Evolutionary conservation across 495 filamentous ascomycete genomes (phyloP).

Genomic region (Lepraria neglecta): DNA sequence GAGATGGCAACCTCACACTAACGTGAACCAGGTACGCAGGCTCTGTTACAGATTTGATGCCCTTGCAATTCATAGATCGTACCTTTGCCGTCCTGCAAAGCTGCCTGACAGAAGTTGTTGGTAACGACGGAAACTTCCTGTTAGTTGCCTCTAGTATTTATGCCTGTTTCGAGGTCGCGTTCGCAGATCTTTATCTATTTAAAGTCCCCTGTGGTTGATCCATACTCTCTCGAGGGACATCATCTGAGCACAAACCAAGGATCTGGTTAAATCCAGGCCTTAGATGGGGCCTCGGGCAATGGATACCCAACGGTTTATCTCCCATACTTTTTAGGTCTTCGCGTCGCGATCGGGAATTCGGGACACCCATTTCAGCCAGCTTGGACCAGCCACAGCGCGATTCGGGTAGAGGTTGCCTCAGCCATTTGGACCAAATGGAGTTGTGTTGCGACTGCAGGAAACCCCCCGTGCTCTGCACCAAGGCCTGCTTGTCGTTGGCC

Average conservation of each 20-base stretch:
- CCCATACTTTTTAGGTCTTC: not conserved
- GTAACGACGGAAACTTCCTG: not conserved
- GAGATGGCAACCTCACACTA: not conserved
- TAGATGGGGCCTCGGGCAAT: not conserved
- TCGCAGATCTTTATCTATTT: constrained; percentile 14
- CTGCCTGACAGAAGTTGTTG: constrained; percentile 8
- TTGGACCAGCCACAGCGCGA: constrained; percentile 10
- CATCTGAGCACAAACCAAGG: constrained; percentile 7
- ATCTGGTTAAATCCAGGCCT: not conserved
- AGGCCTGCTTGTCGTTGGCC: constrained; percentile 12
- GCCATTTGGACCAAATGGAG: not conserved
- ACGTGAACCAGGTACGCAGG: not conserved
- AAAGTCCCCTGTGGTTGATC: constrained; percentile 10
- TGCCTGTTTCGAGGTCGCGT: constrained; percentile 10
- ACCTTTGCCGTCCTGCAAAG: constrained; percentile 13
- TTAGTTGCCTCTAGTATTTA: not conserved
- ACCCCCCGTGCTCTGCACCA: constrained; percentile 8
- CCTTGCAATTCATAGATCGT: constrained; percentile 7
- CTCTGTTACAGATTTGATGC: constrained; percentile 7
- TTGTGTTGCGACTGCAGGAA: constrained; percentile 1
- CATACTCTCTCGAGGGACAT: constrained; percentile 3
- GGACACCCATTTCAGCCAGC: constrained; percentile 3
- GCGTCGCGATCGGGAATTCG: not conserved
- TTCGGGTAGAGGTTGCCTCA: not conserved
- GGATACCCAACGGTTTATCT: not conserved